These are phyloP conservation scores for Zarea fungicola DNA, from an alignment of 2,329 filamentous ascomycete species.

Conservation along the genomic window DNA sequence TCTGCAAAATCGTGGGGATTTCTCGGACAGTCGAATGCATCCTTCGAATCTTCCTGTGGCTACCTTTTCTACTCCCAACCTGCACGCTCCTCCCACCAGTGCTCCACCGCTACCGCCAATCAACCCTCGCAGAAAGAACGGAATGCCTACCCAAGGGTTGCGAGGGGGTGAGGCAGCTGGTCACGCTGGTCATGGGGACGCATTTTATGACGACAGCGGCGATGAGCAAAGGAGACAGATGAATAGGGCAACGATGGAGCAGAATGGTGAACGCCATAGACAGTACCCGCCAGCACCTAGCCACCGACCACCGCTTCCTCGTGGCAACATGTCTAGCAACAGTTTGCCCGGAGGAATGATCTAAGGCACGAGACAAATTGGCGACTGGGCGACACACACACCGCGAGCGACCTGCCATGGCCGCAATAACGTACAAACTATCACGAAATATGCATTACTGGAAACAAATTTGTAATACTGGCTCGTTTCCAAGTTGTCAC, in stretches of 20 bases:
- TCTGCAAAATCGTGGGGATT: slow-evolving; percentile 18
- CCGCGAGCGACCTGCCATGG: background rate
- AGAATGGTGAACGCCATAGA: slow-evolving; percentile 24
- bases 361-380: slow-evolving; percentile 22
- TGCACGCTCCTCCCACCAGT: slow-evolving; percentile 27
- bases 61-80: slow-evolving; percentile 32
- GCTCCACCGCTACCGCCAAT: slow-evolving; percentile 53
- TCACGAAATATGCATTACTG: slow-evolving; percentile 1
- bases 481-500: background rate
- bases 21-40: slow-evolving; percentile 24
- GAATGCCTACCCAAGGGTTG: slow-evolving; percentile 32
- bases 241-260: slow-evolving; percentile 40
- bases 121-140: slow-evolving; percentile 50
- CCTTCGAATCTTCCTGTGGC: slow-evolving; percentile 30
- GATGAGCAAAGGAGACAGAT: slow-evolving; percentile 34
- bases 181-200: slow-evolving; percentile 20
- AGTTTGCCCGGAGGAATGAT: slow-evolving; percentile 42
- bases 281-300: slow-evolving; percentile 23
- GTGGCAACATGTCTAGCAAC: slow-evolving; percentile 24
- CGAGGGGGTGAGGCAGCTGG: slow-evolving; percentile 29
- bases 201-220: slow-evolving; percentile 18
- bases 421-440: background rate
- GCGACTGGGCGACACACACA: background rate
- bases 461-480: slow-evolving; percentile 5
- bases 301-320: slow-evolving; percentile 23